These are phyloP conservation scores for Polytolypa hystricis DNA, from an alignment of 2,329 filamentous ascomycete genomes.

Conservation along the genomic window DNA sequence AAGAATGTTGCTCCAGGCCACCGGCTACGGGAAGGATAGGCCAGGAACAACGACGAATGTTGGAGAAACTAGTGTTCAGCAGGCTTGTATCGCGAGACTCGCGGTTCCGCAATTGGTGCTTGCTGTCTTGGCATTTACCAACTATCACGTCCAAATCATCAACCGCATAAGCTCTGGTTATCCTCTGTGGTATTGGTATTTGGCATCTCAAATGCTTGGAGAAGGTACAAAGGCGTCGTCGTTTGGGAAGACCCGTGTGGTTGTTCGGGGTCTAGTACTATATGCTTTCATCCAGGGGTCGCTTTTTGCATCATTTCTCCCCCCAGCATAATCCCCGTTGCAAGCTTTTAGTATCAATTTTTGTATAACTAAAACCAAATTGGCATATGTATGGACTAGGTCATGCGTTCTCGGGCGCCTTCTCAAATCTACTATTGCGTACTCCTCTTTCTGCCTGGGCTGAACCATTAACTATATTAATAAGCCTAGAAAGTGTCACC, in stretches of 20 bases:
- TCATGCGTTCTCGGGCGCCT: no score
- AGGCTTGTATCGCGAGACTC: conserved; percentile 40
- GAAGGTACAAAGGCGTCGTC: conserved; percentile 8
- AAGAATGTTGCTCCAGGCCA: no score
- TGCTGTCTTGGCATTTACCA: conserved; percentile 59
- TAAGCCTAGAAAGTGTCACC: no score
- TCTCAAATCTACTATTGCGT: no score
- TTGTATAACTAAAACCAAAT: no score
- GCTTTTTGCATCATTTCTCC: conserved; percentile 81
- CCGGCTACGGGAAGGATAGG: conserved; percentile 1
- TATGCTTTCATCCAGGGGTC: conserved; percentile 76
- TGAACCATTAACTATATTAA: no score
- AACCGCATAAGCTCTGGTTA: conserved; percentile 80
- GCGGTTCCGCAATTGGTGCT: conserved; percentile 64
- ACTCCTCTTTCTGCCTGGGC: no score
- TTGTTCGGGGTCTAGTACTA: conserved; percentile 61
- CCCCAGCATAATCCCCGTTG: conserved; percentile 54
- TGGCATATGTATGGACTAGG: no score
- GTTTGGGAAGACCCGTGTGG: conserved; percentile 15
- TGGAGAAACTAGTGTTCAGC: conserved; percentile 5
- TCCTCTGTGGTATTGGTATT: conserved; percentile 77
- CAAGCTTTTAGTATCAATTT: not conserved
- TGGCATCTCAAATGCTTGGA: conserved; percentile 41
- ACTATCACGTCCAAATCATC: conserved; percentile 89
- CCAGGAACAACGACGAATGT: not conserved